phyloP scores from a whole-genome alignment of 2,329 filamentous ascomycete species.

The Neofusicoccum umdonicola region DNA sequence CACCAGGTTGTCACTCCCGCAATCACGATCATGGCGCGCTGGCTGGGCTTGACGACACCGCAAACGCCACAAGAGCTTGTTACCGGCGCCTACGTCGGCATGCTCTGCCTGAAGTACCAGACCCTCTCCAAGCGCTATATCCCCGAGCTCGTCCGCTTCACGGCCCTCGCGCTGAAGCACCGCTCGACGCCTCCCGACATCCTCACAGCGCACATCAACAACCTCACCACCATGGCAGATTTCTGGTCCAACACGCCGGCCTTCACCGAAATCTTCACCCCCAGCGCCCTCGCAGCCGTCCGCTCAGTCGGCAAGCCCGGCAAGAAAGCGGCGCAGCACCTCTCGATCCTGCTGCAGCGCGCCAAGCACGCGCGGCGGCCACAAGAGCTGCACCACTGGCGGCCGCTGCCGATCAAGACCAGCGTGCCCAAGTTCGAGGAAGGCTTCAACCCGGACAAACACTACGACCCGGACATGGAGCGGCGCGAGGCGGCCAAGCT shows the following conservation, averaged over 20 bases:
- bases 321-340: slow-evolving; percentile 57
- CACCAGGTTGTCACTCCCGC: slow-evolving; percentile 92
- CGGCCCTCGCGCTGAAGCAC: slow-evolving; percentile 64
- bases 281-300: slow-evolving; percentile 44
- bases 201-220: slow-evolving; percentile 60
- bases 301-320: slow-evolving; percentile 26
- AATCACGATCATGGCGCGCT: slow-evolving; percentile 78
- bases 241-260: slow-evolving; percentile 72
- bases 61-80: slow-evolving; percentile 64
- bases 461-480: slow-evolving; percentile 94
- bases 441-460: slow-evolving; percentile 86
- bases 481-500: slow-evolving; percentile 82
- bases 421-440: slow-evolving; percentile 95
- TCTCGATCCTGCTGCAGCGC: slow-evolving; percentile 60
- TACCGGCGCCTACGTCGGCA: slow-evolving; percentile 74
- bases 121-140: slow-evolving; percentile 79
- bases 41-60: slow-evolving; percentile 74
- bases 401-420: slow-evolving; percentile 81
- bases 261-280: slow-evolving; percentile 76
- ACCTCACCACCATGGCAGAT: slow-evolving; percentile 67
- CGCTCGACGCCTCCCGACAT: slow-evolving; percentile 45
- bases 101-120: slow-evolving; percentile 80
- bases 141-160: slow-evolving; percentile 82
- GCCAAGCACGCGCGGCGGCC: slow-evolving; percentile 69
- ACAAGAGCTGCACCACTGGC: slow-evolving; percentile 85